Percentiles rank a stretch among this genome's conserved stretches.
Conservation (phyloP, 163 green algal species). For the Chloromonas sp. region DNA sequence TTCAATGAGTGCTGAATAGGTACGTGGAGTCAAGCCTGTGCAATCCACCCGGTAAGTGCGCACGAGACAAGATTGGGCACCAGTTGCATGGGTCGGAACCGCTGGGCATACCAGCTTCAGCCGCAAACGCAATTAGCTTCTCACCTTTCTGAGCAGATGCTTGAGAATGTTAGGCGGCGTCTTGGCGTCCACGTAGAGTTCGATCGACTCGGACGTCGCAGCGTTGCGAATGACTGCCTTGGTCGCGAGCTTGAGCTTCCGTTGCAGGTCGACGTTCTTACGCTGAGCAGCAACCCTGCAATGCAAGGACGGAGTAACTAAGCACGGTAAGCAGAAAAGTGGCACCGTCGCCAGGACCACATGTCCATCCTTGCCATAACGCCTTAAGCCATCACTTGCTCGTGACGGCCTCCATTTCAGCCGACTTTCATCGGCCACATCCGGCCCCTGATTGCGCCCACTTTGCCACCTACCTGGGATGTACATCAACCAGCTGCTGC, state of each 20-base stretch:
- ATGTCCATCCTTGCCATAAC: too few species aligned
- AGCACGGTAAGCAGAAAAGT: too few species aligned
- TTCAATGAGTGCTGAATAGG: too few species aligned
- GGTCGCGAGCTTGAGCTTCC: slow-evolving; percentile 16
- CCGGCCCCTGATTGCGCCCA: too few species aligned
- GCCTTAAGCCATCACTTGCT: background rate
- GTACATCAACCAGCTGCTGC: slow-evolving; percentile 16
- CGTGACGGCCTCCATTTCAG: background rate
- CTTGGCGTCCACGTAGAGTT: slow-evolving; percentile 11
- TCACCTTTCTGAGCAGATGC: background rate
- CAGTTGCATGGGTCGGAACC: too few species aligned
- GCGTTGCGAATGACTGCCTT: slow-evolving; percentile 23
- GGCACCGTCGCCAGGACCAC: too few species aligned
- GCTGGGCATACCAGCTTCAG: too few species aligned
- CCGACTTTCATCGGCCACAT: too few species aligned
- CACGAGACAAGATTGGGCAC: too few species aligned
- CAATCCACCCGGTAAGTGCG: too few species aligned
- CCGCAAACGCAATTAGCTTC: background rate
- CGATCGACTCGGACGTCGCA: slow-evolving; percentile 12
- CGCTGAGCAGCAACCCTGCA: background rate
- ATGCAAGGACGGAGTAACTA: background rate
- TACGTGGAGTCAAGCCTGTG: too few species aligned
- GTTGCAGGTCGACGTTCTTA: background rate
- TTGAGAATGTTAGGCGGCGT: slow-evolving; percentile 11
- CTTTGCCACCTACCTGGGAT: background rate